Conservation (phyloP, 2,329 filamentous ascomycete species). For the Beauveria medogensis region DNA sequence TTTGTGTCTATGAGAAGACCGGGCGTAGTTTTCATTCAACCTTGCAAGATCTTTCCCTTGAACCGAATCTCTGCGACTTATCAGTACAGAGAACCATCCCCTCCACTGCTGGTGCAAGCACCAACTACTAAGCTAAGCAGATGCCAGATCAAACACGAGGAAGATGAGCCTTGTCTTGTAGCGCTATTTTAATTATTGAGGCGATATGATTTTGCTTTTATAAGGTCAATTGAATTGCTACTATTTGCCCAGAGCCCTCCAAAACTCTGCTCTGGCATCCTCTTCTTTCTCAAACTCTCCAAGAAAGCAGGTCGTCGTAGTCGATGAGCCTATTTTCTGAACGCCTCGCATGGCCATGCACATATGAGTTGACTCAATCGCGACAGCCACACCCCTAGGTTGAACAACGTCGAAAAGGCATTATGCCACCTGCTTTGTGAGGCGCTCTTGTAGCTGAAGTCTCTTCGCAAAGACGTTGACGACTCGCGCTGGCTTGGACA, state of each 20-base stretch:
- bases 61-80: no score
- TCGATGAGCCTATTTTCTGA: neutral
- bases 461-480: neutral
- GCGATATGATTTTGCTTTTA: no score
- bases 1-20: no score
- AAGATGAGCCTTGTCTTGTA: no score
- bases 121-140: no score
- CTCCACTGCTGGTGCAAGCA: no score
- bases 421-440: neutral
- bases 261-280: neutral
- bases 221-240: neutral
- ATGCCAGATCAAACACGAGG: no score
- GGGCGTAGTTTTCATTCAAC: no score
- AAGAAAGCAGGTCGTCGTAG: neutral
- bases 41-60: no score
- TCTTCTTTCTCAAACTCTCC: neutral
- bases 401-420: neutral
- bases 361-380: neutral
- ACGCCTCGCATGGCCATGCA: conserved; percentile 3
- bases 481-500: neutral
- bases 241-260: neutral
- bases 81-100: no score
- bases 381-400: neutral
- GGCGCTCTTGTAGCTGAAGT: conserved; percentile 1
- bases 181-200: no score